Percentiles rank a stretch among this genome's conserved stretches.
These are phyloP conservation scores for Ogataea zsoltii DNA, from an alignment of 805 yeast species.

Conservation along the genomic window DNA sequence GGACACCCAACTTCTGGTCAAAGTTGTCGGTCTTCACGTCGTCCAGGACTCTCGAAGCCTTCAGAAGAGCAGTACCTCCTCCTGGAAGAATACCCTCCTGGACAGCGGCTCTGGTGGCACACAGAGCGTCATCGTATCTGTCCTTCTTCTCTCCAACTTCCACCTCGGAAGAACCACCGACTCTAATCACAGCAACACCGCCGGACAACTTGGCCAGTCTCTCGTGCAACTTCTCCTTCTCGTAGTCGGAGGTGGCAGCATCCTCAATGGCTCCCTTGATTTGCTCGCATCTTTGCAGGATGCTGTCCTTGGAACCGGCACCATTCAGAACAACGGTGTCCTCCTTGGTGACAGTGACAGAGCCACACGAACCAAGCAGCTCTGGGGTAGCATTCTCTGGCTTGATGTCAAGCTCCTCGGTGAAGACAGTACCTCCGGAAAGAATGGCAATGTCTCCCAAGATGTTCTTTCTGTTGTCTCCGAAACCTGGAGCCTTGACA, in stretches of 20 bases:
- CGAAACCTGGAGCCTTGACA: constrained; percentile 98
- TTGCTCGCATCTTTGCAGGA: constrained; percentile 88
- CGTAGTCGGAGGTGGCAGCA: constrained; percentile 80
- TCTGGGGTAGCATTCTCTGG: constrained; percentile 93
- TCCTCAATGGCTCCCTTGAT: constrained; percentile 81
- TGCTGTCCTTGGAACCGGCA: constrained; percentile 79
- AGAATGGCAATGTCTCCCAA: constrained; percentile 93
- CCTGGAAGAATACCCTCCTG: constrained; percentile 99
- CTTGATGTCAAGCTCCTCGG: constrained; percentile 93
- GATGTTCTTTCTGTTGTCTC: constrained; percentile 97
- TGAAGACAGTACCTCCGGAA: constrained; percentile 88
- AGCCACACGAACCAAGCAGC: constrained; percentile 86
- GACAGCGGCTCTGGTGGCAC: constrained; percentile 98
- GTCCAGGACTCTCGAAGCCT: constrained; percentile 80
- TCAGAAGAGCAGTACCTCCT: constrained; percentile 97
- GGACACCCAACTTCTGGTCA: constrained; percentile 95
- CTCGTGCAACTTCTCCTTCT: constrained; percentile 95
- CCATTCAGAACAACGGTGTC: constrained; percentile 95
- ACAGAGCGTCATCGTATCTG: constrained; percentile 96
- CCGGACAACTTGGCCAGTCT: constrained; percentile 95
- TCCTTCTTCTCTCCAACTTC: constrained; percentile 99
- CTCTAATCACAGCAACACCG: constrained; percentile 97
- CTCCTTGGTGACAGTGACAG: constrained; percentile 90
- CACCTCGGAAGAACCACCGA: constrained; percentile 95
- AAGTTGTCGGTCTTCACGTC: constrained; percentile 78